Conservation (phyloP, 148 eudicot species). For the Polygonum aviculare region DNA sequence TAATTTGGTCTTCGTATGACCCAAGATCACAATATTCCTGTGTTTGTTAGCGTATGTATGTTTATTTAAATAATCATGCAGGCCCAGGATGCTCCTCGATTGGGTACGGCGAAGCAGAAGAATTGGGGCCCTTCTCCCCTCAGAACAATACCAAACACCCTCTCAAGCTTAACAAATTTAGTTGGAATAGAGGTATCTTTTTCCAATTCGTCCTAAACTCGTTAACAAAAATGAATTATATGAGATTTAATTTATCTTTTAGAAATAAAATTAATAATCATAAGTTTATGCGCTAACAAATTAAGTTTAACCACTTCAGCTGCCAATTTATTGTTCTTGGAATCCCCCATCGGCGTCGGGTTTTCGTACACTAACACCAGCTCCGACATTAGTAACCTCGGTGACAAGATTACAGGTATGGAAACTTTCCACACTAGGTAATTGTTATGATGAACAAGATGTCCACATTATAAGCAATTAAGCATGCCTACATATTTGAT, state of each 20-base stretch:
- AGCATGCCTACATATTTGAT: too few relatives aligned
- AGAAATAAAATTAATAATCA: too few relatives aligned
- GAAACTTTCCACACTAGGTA: too few relatives aligned
- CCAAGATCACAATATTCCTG: too few relatives aligned
- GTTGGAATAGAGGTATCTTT: conserved; percentile 67
- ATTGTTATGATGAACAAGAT: background rate
- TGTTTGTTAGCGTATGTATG: too few relatives aligned
- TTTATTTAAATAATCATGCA: conserved; percentile 10
- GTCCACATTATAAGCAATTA: background rate
- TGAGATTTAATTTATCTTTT: too few relatives aligned
- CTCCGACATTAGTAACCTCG: conserved; percentile 48
- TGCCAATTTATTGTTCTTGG: conserved; percentile 72
- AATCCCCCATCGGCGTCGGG: conserved; percentile 86
- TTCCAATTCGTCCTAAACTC: too few relatives aligned
- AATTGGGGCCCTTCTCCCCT: conserved; percentile 65
- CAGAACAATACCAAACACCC: conserved; percentile 32
- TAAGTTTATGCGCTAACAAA: conserved; percentile 30
- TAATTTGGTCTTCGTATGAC: too few relatives aligned
- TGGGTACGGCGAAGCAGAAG: conserved; percentile 65
- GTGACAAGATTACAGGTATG: conserved; percentile 57
- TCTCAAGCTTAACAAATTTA: conserved; percentile 46
- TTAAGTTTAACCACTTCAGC: conserved; percentile 20
- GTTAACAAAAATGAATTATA: too few relatives aligned
- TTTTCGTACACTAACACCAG: conserved; percentile 79
- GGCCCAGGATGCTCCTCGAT: conserved; percentile 92